Evolutionary conservation across 1,139 yeast genomes (phyloP).

Genomic region (Magnusiomyces magnusii): DNA sequence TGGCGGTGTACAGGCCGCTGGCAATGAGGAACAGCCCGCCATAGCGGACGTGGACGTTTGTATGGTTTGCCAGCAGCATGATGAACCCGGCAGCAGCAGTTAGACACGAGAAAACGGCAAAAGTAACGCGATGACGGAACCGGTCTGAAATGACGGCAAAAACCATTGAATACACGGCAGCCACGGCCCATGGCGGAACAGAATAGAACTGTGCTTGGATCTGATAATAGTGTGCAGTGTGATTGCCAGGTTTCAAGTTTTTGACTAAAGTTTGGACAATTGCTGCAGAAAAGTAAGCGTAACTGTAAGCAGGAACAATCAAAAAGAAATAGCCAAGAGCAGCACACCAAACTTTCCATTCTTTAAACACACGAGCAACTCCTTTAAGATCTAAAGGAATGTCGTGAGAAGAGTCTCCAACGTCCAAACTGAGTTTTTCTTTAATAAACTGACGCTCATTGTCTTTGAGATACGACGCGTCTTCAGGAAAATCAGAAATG

Average conservation of each 20-base stretch:
- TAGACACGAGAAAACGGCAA: conserved; percentile 38
- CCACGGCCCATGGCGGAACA: conserved; percentile 64
- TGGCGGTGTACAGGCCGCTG: conserved; percentile 58
- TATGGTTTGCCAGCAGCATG: conserved; percentile 37
- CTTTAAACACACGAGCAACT: conserved; percentile 31
- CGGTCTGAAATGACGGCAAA: conserved; percentile 41
- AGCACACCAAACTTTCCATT: conserved; percentile 45
- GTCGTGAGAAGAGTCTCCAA: conserved; percentile 38
- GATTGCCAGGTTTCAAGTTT: background rate
- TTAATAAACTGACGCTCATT: conserved; percentile 38
- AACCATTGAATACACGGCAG: conserved; percentile 49
- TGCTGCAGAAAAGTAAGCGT: conserved; percentile 63
- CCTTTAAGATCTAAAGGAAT: conserved; percentile 29
- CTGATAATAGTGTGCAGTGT: conserved; percentile 43
- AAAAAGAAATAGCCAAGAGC: conserved; percentile 56
- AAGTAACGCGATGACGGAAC: conserved; percentile 42
- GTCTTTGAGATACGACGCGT: conserved; percentile 40
- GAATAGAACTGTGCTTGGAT: conserved; percentile 59
- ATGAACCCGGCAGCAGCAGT: conserved; percentile 50
- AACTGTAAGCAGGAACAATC: conserved; percentile 61
- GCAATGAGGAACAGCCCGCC: conserved; percentile 67
- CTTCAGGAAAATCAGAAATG: conserved; percentile 71
- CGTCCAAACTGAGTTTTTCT: conserved; percentile 40
- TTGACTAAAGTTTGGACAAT: conserved; percentile 43
- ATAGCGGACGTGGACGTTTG: conserved; percentile 43